Evolutionary conservation across 106 monocot genomes (phyloP), one percentile per base, ranked within the genome.

Genomic region (Phalaenopsis equestris): DNA sequence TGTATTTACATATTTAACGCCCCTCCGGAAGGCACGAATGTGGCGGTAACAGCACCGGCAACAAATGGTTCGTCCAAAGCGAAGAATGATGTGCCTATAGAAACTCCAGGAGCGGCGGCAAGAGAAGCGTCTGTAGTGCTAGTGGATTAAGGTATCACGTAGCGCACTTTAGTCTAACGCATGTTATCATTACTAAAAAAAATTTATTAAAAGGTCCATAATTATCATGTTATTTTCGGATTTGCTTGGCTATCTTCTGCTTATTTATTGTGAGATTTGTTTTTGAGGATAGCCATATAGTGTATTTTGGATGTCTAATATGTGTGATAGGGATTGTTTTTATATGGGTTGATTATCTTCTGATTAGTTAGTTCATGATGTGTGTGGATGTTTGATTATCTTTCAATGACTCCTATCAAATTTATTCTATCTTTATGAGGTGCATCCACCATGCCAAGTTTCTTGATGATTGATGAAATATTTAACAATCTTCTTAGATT

Each of bases 1-100:
- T 30, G 30, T 30, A 30, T 30, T 30, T 30, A 30, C 30, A 30
- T 30, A 30, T 30, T 30, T 30, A 30, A 30, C 30, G 0, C 30
- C 30, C 46, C 83, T 43, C 39, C 82, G 19, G 82, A 86, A 77
- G 74, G 48, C 0, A 0, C 16, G 17, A 49, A 37, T 1, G 42
- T 64, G 14, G 58, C 52, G 55, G 78, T 68, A 6, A 38, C 56
- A 45, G n/a, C 46, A 36, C 4, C 77, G 2, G 52, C 55, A 77
- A 38, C 77, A n/a, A 15, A 49, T 36, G 52, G 52, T 17, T 36
- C 14, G 4, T 10, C 77, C 4, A 8, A 21, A 21, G 30, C 77
- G 15, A 77, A 77, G 52, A 55, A 77, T 12, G 77, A 77, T 48
- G 30, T 38, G n/a, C 42, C 75, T n/a, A 19, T 36, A 18, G 45